These are phyloP conservation scores for Nothophoma quercina DNA, from an alignment of 2,329 filamentous ascomycete genomes.

Conservation along the genomic window DNA sequence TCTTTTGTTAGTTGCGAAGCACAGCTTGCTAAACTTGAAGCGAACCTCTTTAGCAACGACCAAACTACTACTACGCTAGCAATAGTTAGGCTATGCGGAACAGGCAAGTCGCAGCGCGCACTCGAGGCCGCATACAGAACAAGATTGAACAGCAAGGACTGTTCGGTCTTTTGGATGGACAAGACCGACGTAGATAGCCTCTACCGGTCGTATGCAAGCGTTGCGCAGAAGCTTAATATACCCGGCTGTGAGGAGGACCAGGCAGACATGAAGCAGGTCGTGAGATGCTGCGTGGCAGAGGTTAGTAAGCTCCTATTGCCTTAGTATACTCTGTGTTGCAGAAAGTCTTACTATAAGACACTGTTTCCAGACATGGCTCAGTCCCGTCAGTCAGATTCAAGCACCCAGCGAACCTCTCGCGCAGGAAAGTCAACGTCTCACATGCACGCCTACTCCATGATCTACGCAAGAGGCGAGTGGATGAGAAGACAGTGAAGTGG, in stretches of 20 bases:
- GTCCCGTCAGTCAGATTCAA: too few relatives aligned
- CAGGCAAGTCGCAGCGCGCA: slow-evolving; percentile 33
- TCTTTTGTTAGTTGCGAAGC: slow-evolving; percentile 33
- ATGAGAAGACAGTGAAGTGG: neutral
- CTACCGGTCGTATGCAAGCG: slow-evolving; percentile 44
- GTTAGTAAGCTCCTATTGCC: neutral
- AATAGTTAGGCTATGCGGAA: slow-evolving; percentile 28
- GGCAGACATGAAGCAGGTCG: slow-evolving; percentile 26
- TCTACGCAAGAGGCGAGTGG: neutral
- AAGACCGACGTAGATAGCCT: slow-evolving; percentile 51
- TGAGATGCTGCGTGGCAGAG: slow-evolving; percentile 20
- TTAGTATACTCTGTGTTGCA: too few relatives aligned
- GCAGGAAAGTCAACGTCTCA: too few relatives aligned
- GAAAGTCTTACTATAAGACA: too few relatives aligned
- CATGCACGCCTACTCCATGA: neutral
- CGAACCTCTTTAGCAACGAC: slow-evolving; percentile 28
- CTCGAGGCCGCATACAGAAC: slow-evolving; percentile 53
- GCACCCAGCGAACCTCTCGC: too few relatives aligned
- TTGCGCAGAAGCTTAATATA: slow-evolving; percentile 39
- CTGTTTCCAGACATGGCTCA: too few relatives aligned
- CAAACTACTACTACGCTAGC: slow-evolving; percentile 25
- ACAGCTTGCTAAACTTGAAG: slow-evolving; percentile 37
- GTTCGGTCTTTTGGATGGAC: slow-evolving; percentile 56
- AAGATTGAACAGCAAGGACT: slow-evolving; percentile 44
- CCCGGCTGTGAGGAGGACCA: slow-evolving; percentile 27